phyloP scores from a whole-genome alignment of 352 stramenopile genomes.

The Pilasporangium apinafurcum region DNA sequence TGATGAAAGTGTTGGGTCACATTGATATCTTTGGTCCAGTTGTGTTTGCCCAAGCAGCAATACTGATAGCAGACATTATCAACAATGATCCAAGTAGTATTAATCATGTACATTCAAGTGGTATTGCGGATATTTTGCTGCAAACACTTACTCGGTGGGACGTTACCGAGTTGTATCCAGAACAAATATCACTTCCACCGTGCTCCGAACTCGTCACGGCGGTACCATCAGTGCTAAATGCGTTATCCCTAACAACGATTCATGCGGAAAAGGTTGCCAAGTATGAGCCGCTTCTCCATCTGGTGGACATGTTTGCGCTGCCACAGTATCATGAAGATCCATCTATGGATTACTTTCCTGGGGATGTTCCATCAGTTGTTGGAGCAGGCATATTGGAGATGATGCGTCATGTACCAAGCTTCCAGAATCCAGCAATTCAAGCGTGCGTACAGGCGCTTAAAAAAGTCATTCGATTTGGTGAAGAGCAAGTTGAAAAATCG shows the following conservation, averaged over 20 bases:
- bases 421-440: constrained; percentile 83
- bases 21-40: constrained; percentile 89
- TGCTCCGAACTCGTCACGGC: constrained; percentile 93
- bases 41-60: constrained; percentile 88
- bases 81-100: constrained; percentile 96
- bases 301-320: constrained; percentile 89
- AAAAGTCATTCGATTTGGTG: constrained; percentile 80
- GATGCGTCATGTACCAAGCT: constrained; percentile 91
- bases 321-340: constrained; percentile 85
- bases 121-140: constrained; percentile 91
- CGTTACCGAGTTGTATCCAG: constrained; percentile 44
- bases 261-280: constrained; percentile 89
- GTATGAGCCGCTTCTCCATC: constrained; percentile 86
- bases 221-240: constrained; percentile 91
- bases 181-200: constrained; percentile 54
- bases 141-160: constrained; percentile 86
- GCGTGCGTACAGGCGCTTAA: constrained; percentile 88
- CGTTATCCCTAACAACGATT: constrained; percentile 90
- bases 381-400: constrained; percentile 94
- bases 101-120: constrained; percentile 90
- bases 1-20: constrained; percentile 89
- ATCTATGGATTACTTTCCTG: constrained; percentile 86
- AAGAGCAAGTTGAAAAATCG: constrained; percentile 34
- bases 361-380: constrained; percentile 90
- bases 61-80: constrained; percentile 95